Conservation (phyloP, 176 grass and related monocot species). For the Zizania latifolia region DNA sequence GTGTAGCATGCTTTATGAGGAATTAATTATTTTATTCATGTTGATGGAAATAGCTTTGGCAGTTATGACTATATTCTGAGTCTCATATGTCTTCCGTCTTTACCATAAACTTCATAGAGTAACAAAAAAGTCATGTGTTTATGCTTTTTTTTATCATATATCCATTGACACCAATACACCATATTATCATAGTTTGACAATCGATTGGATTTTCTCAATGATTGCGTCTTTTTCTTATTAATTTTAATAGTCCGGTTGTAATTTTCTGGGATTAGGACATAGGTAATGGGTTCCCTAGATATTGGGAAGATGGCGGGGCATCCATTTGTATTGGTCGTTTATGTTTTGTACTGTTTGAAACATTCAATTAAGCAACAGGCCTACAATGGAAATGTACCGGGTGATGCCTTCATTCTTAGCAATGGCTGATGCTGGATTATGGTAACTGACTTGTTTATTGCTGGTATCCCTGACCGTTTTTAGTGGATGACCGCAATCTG, state of each 20-base stretch:
- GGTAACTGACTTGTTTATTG: slow-evolving; percentile 97
- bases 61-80: slow-evolving; percentile 11
- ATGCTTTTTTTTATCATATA: not conserved
- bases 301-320: slow-evolving; percentile 1
- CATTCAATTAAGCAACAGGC: slow-evolving; percentile 41
- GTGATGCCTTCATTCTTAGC: slow-evolving; percentile 62
- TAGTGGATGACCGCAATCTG: slow-evolving; percentile 99
- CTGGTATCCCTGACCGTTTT: slow-evolving; percentile 74
- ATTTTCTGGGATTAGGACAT: slow-evolving; percentile 1
- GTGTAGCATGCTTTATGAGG: not conserved
- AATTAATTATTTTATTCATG: slow-evolving; percentile 4
- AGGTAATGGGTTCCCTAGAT: slow-evolving; percentile 2
- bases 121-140: not conserved
- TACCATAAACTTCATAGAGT: not conserved
- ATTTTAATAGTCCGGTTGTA: slow-evolving; percentile 1
- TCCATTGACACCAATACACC: not conserved
- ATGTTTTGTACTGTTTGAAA: slow-evolving; percentile 30
- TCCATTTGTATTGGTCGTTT: slow-evolving; percentile 2
- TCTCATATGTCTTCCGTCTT: slow-evolving; percentile 12
- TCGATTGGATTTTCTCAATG: not conserved
- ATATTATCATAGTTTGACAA: not conserved
- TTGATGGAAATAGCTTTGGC: slow-evolving; percentile 5
- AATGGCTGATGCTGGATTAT: slow-evolving; percentile 75
- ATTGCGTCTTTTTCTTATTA: not conserved
- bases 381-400: slow-evolving; percentile 39